phyloP scores from a whole-genome alignment of 495 filamentous ascomycete genomes.

The Aspergillus sclerotiicarbonarius region DNA sequence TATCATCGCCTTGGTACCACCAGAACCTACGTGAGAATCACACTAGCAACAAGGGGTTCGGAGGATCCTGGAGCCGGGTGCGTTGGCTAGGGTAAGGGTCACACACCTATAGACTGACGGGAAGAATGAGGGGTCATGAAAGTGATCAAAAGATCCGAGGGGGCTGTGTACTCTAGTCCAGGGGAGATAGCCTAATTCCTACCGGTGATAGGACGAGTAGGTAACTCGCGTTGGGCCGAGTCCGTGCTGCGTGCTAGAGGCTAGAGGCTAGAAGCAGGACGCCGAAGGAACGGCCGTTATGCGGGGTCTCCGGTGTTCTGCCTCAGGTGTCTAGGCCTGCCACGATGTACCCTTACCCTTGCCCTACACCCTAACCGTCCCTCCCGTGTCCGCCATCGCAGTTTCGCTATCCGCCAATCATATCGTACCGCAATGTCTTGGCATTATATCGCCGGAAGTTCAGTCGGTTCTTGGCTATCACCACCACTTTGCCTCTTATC shows the following conservation, averaged over 20 bases:
- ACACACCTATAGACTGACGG: not conserved
- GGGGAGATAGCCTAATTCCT: not conserved
- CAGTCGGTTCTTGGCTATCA: not conserved
- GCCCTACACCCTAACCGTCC: conserved; percentile 23
- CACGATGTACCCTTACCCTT: conserved; percentile 20
- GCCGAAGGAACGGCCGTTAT: not conserved
- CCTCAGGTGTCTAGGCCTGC: conserved; percentile 10
- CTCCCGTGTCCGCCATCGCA: not conserved
- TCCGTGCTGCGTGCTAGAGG: not conserved
- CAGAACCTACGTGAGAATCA: not conserved
- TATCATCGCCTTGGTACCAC: not conserved
- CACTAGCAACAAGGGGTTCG: not conserved
- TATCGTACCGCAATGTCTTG: not conserved
- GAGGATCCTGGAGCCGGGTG: not conserved
- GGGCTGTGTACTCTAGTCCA: not conserved
- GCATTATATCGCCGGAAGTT: not conserved
- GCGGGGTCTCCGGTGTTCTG: conserved; percentile 5
- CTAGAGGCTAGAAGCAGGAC: not conserved
- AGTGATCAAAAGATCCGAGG: not conserved
- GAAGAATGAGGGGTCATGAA: not conserved
- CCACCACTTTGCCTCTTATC: not conserved
- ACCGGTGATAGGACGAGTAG: not conserved
- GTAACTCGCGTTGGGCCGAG: not conserved
- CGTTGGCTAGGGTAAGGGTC: not conserved
- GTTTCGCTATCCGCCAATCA: not conserved